Base-by-base conservation (phyloP, 2,329 filamentous ascomycete genomes). In the Thielaviopsis musarum region DNA sequence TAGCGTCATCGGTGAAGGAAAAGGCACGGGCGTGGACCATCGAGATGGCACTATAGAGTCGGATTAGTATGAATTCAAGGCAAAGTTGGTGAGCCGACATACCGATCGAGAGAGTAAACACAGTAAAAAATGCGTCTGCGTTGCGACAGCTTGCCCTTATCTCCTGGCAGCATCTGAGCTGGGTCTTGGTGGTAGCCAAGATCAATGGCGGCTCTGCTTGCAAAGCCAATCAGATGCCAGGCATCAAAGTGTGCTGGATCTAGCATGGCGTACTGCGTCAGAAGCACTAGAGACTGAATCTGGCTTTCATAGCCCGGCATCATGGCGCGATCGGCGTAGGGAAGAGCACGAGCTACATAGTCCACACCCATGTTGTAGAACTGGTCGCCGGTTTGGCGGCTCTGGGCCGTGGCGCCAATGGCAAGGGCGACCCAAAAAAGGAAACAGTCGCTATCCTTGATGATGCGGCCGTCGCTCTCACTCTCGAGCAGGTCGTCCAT, bases 131-230 rank as follows among this genome's bases (percentile, higher is more conserved):
- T 85, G 65, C 85, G 83, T 57, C 91, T 81, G 57, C 91, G 82
- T 62, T 89, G 76, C 65, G 95, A 88, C 13, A 95, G 73, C 53
- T 83, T 81, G 2, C 80, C 74, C 64, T 83, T 84, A 60, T 88
- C 82, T 12, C 84, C 78, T 28, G 82, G 73, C 17, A 85, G 78
- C 63, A 85, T 83, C 60, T 80, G 77, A 0, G 87, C 85, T 2
- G 90, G 89, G 65, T 97, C 91, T 71, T 96, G 91, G 70, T 97
- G 93, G 61, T 94, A 83, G 7, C 93, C 93, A 30, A 96, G 74
- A 71, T 98, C 93, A 22, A 96, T 80, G 67, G 91, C 83, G 5
- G 90, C 88, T 61, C 91, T 82, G 49, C 88, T 88, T 6, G 91
- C 91, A 68, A 93, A 91, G 6, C 91, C 93, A 59, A 96, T 87